A percentile compares a stretch with the other conserved stretches of the same genome.
Conservation (phyloP, 306 rosid genomes). For the Myrica gale region DNA sequence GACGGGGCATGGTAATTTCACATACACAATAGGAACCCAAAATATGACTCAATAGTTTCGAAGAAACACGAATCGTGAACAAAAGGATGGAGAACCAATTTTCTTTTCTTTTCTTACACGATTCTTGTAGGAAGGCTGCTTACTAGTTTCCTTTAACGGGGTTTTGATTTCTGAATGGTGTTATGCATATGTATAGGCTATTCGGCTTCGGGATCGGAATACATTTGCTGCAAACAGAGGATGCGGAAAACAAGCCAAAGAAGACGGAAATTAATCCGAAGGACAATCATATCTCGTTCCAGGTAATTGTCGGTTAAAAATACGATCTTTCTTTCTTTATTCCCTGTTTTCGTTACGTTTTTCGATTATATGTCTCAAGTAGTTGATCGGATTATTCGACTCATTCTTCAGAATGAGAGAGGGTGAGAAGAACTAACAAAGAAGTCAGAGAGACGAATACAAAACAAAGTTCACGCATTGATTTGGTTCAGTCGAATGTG, state of each 20-base stretch:
- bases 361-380: neutral
- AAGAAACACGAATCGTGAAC: neutral
- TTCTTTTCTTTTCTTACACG: neutral
- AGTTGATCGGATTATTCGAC: neutral
- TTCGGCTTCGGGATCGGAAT: slow-evolving; percentile 88
- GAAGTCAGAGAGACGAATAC: neutral
- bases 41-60: neutral
- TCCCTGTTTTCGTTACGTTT: neutral
- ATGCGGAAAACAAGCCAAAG: slow-evolving; percentile 45
- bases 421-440: neutral
- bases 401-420: neutral
- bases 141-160: neutral
- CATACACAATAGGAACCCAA: neutral
- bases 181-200: slow-evolving; percentile 43
- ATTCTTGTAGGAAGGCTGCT: neutral
- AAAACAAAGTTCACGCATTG: neutral
- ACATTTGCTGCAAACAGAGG: slow-evolving; percentile 71
- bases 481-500: neutral
- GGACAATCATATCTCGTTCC: slow-evolving; percentile 89
- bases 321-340: neutral
- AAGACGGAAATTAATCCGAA: slow-evolving; percentile 80
- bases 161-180: slow-evolving; percentile 1
- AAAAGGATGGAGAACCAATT: neutral
- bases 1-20: slow-evolving; percentile 79
- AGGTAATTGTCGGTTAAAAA: slow-evolving; percentile 40